phyloP scores from a whole-genome alignment of 78 protist genomes.

The Planoprotostelium fungivorum region DNA sequence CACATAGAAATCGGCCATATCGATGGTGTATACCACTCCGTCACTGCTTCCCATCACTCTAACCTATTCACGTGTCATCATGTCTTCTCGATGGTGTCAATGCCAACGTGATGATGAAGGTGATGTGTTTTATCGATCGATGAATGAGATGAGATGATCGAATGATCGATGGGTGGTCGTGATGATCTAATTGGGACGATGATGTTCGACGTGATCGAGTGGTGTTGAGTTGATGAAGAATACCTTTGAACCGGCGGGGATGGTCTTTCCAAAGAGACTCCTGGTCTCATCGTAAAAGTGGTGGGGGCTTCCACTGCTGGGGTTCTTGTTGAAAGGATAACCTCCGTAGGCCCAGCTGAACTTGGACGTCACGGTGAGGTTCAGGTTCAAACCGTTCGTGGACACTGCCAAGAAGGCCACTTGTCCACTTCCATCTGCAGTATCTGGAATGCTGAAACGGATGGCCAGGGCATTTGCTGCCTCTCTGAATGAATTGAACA shows the following conservation, averaged over 20 bases:
- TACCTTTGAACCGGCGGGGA: neutral
- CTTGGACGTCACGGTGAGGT: neutral
- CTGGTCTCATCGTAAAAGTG: neutral
- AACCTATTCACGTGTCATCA: neutral
- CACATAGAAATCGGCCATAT: neutral
- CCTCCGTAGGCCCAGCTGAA: constrained; percentile 1
- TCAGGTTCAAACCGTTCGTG: neutral
- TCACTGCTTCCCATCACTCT: neutral
- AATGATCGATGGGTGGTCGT: too few relatives aligned
- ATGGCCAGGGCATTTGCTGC: neutral
- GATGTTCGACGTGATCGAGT: too few relatives aligned
- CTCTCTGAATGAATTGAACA: neutral
- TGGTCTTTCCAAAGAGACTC: neutral
- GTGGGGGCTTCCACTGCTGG: neutral
- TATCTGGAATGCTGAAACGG: neutral
- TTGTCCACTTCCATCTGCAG: neutral
- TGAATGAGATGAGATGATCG: too few relatives aligned
- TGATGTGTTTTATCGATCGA: too few relatives aligned
- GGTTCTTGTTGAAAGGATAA: neutral
- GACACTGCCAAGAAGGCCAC: neutral
- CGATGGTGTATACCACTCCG: neutral
- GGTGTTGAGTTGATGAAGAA: too few relatives aligned
- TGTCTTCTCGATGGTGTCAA: neutral
- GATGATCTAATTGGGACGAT: too few relatives aligned
- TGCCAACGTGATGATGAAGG: too few relatives aligned